These are phyloP conservation scores for Karstenula rhodostoma DNA, from an alignment of 2,329 filamentous ascomycete species.

Conservation along the genomic window DNA sequence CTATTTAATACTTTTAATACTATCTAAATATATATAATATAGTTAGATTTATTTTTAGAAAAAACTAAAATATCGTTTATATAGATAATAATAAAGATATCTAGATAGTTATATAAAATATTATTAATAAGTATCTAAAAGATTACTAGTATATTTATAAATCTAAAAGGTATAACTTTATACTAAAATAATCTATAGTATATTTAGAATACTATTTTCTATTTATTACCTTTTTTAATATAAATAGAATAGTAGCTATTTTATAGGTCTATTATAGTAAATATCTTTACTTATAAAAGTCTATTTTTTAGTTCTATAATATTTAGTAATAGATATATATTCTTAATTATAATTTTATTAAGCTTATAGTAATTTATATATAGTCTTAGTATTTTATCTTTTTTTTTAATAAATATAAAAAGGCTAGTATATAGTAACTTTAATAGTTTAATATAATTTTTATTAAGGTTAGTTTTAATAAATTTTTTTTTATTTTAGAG, in stretches of 20 bases:
- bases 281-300: neutral
- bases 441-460: neutral
- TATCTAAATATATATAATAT: neutral
- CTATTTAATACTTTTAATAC: neutral
- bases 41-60: neutral
- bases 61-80: neutral
- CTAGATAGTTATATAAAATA: neutral
- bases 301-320: neutral
- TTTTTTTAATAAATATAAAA: neutral
- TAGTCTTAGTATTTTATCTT: neutral
- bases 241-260: slow-evolving; percentile 3
- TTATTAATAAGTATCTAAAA: neutral
- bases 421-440: neutral
- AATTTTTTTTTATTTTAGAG: neutral
- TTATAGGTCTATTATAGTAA: neutral
- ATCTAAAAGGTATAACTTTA: neutral
- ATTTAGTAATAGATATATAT: neutral
- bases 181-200: slow-evolving; percentile 1
- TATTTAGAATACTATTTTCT: neutral
- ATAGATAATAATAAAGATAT: neutral
- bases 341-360: neutral
- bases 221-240: neutral
- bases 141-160: neutral
- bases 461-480: neutral
- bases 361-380: neutral